These are phyloP conservation scores for Trichomonas tenax DNA, from an alignment of 208 protist genomes.

Conservation along the genomic window DNA sequence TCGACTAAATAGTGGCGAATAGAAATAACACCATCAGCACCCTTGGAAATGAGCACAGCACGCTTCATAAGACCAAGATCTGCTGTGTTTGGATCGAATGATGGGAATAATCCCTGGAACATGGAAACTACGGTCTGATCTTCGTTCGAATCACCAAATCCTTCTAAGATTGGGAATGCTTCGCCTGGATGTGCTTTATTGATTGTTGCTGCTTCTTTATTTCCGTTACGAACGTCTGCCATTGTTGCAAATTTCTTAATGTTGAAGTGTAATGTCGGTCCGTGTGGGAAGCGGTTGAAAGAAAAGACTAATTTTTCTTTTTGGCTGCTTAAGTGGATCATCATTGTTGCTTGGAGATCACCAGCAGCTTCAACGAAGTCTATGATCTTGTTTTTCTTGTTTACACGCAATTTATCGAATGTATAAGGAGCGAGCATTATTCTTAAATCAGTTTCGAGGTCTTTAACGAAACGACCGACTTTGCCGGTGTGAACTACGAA, in stretches of 20 bases:
- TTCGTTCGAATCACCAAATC: neutral
- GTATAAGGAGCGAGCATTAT: neutral
- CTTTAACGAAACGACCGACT: neutral
- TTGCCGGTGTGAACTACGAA: neutral
- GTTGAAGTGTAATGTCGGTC: neutral
- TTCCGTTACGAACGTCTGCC: neutral
- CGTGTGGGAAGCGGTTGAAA: neutral
- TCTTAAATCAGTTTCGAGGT: neutral
- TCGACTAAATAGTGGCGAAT: neutral
- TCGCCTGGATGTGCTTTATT: neutral
- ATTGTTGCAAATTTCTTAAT: neutral
- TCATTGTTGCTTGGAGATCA: neutral
- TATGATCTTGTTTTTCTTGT: neutral
- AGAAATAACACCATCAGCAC: neutral
- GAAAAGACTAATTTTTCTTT: neutral
- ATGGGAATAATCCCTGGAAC: slow-evolving; percentile 12
- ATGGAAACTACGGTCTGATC: neutral
- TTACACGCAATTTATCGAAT: neutral
- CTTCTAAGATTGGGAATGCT: neutral
- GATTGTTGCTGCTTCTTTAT: neutral
- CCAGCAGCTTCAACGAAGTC: neutral
- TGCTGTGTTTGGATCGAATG: neutral
- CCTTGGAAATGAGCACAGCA: neutral
- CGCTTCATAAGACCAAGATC: neutral
- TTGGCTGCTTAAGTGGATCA: neutral